Evolutionary conservation across 1,139 yeast species (phyloP), one percentile per base, ranked within the genome.

Genomic region (Scheffersomyces illinoinensis): DNA sequence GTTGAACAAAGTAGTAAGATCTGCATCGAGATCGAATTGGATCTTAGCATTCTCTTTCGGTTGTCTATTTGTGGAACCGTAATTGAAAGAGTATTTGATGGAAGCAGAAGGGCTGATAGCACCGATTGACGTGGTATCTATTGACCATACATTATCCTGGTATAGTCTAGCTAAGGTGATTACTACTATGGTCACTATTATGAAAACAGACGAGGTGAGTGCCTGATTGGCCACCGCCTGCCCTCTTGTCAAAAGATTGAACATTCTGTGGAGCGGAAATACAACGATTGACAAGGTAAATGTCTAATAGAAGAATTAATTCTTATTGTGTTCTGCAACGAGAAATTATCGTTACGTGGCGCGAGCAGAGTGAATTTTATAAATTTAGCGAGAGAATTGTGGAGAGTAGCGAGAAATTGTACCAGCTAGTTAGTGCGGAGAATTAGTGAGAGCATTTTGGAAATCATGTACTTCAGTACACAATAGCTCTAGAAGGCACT

Each of bases 21-120:
- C 84, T 1, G 83, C 84, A 10, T 85, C 85, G 59, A 95, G 77
- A 71, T 92, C 97, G 69, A 93, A 93, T 19, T 76, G 76, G 53
- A 93, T 74, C 68, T 85, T 85, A 58, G 90, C 83, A 71, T 93
- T 93, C 68, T 95, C 98, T 76, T 91, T 93, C 53, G 93, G 88
- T 62, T 84, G 84, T 54, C 90, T 85, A 61, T 83, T 83, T 3
- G 76, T 75, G 2, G 96, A 87, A 0, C 98, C 97, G 67, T 85
- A 91, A 61, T 87, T 84, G 68, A 91, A 86, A 54, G 95, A 87
- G 62, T 82, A 82, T 70, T 89, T 90, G 53, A 85, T 62, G 59
- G 79, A 78, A 24, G 83, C 80, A 43, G 71, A 66, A n/a, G 84
- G 76, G 56, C 66, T 68, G 57, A 79, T 74, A 56, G 84, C 76